Evolutionary conservation across 352 stramenopile genomes (phyloP), one percentile per base, ranked within the genome.

Genomic region (Phytophthora capsici): DNA sequence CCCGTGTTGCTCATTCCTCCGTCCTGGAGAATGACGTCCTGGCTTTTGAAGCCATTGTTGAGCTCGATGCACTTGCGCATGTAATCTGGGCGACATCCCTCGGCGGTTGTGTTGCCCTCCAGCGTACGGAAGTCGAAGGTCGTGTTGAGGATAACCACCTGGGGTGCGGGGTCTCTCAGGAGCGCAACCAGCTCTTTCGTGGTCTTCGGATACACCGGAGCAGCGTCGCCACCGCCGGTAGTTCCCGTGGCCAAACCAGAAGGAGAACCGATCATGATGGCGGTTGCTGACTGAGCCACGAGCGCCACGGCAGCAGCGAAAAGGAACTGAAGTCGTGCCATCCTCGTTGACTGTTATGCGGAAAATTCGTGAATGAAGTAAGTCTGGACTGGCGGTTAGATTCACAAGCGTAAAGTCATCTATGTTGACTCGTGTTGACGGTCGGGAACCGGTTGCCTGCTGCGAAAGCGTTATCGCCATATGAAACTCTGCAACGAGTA

Each of bases 1-100:
- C 78, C 73, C 1, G 73, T 84, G 40, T 54, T 60, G n/a, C 54
- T 61, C 58, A 83, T 79, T 28, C 66, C 70, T 17, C 74, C 72
- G 12, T 44, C 61, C 61, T 81, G 41, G 14, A 74, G 20, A 36
- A 74, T 74, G 19, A 61, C 57, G 37, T 74, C 59, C 41, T 74
- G 66, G 26, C 61, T 53, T 43, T 74, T 65, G 49, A 57, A 67
- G 22, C 66, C 66, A 22, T 70, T 70, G 52, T 70, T 66, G 26
- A 56, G 44, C 4, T 52, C 66, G 6, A 74, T 57, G 20, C 66
- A 74, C 12, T 12, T 23, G 36, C 34, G 41, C 34, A 36, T 70
- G 47, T 55, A 65, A 37, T 56, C 49, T 14, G 60, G 52, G 16
- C 60, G 60, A 23, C 60, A 70, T 17, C 62, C 62, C 6, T 54